These are phyloP conservation scores for Ophiocordyceps camponoti-leonardi DNA, from an alignment of 2,329 filamentous ascomycete genomes.

Conservation along the genomic window DNA sequence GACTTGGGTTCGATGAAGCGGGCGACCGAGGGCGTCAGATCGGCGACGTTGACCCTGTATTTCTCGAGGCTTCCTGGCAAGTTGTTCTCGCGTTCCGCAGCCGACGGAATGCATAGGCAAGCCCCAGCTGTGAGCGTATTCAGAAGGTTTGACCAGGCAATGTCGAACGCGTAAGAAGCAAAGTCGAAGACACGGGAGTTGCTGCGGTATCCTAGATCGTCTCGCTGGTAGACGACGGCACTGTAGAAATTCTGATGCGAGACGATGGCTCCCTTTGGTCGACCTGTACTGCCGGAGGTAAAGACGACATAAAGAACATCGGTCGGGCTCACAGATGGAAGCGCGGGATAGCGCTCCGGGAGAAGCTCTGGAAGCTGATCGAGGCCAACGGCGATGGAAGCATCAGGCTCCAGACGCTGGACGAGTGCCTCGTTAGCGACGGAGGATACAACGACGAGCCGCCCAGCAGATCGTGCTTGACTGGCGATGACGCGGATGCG, in stretches of 20 bases:
- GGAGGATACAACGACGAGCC: slow-evolving; percentile 4
- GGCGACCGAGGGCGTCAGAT: slow-evolving; percentile 7
- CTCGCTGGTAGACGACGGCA: slow-evolving; percentile 2
- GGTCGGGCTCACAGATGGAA: slow-evolving; percentile 1
- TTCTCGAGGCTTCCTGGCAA: slow-evolving; percentile 2
- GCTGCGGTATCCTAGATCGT: neutral
- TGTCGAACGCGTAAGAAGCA: slow-evolving; percentile 5
- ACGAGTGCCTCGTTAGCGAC: slow-evolving; percentile 1
- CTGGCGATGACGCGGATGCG: slow-evolving; percentile 4
- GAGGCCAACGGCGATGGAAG: neutral
- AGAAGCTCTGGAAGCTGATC: neutral
- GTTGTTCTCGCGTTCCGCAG: slow-evolving; percentile 3
- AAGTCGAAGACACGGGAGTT: slow-evolving; percentile 4
- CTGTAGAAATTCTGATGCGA: slow-evolving; percentile 6
- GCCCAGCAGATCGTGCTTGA: slow-evolving; percentile 1
- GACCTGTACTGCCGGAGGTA: slow-evolving; percentile 11
- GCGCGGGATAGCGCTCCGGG: neutral
- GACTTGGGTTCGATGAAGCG: slow-evolving; percentile 2
- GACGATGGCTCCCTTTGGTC: slow-evolving; percentile 8
- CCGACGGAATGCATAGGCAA: slow-evolving; percentile 5
- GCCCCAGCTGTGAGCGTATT: slow-evolving; percentile 1
- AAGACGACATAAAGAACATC: slow-evolving; percentile 8
- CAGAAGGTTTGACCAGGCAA: slow-evolving; percentile 1
- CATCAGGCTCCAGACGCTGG: slow-evolving; percentile 1
- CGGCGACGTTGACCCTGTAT: slow-evolving; percentile 2